Evolutionary conservation across 2,329 filamentous ascomycete genomes (phyloP), one percentile per base, ranked within the genome.

Genomic region (Clonostachys rhizophaga): DNA sequence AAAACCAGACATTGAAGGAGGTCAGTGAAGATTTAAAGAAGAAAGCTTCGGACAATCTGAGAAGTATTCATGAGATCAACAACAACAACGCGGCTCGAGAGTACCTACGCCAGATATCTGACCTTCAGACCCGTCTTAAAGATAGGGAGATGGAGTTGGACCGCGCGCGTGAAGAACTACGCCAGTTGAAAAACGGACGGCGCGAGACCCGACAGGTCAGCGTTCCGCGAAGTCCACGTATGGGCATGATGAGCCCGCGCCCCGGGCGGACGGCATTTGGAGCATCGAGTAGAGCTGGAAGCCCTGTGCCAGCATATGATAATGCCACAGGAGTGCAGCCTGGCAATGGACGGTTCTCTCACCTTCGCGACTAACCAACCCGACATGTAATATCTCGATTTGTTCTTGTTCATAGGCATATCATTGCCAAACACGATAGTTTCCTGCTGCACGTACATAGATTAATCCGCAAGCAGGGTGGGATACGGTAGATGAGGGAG

Each of bases 171-270:
- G 74, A 80, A 14, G 78, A 83, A 58, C 56, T 81, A 24, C 66
- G 67, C 8, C 50, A 62, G 39, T 57, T 74, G 39, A 75, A 70
- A 55, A 77, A 69, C 50, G 71, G 69, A 16, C 71, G 79, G 6
- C 68, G 79, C 42, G 78, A 81, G 59, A 83, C 79, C 5, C 66
- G 79, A 35, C 72, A 76, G 55, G 69, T 65, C 45, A 82, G 78
- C 53, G 77, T 80, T 18, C 79, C 79, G 44, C 74, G 76, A 18
- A 82, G 78, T 55, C 79, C 79, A n/a, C 70, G 76, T 7, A 65
- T 75, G 52, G 68, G 71, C 34, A 64, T 79, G 45, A 74, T 79
- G 66, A 81, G 78, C 50, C 78, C 78, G 3, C 65, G 50, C 24
- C 30, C 43, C 14, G 39, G 43, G 10, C 43, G 41, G n/a, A 34